These are phyloP conservation scores for Vachellia collinsii DNA, from an alignment of 306 rosid species.

Conservation along the genomic window DNA sequence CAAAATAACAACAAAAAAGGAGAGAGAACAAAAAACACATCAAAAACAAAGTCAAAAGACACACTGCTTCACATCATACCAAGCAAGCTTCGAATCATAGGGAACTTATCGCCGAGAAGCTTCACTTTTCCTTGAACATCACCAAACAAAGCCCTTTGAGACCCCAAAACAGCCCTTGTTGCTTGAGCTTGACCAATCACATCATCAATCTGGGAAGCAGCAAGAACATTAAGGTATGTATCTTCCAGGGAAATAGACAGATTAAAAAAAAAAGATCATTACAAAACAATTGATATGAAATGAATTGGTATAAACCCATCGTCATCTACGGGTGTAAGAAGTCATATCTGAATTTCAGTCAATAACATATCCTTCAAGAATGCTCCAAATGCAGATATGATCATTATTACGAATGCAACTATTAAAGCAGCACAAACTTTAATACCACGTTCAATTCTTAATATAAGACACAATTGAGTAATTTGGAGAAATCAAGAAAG, in stretches of 20 bases:
- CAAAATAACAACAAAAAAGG: not conserved
- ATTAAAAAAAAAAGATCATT: not conserved
- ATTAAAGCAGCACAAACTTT: not conserved
- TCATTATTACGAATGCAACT: not conserved
- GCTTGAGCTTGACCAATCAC: conserved; percentile 99
- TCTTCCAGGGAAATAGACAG: conserved; percentile 11
- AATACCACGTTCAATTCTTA: not conserved
- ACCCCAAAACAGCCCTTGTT: conserved; percentile 81
- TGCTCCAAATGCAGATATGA: conserved; percentile 8
- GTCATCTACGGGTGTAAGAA: not conserved
- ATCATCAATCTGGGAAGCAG: conserved; percentile 75
- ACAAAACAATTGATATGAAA: conserved; percentile 13
- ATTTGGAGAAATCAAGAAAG: too few species aligned
- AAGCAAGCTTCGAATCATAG: conserved; percentile 79
- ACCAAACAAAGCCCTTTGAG: conserved; percentile 81
- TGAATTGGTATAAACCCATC: conserved; percentile 9
- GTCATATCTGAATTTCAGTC: conserved; percentile 15
- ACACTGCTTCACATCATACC: conserved; percentile 50
- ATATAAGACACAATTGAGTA: too few species aligned
- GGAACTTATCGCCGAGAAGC: conserved; percentile 83
- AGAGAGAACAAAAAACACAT: conserved; percentile 11
- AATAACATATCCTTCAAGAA: conserved; percentile 16
- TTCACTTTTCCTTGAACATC: conserved; percentile 99
- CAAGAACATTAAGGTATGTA: conserved; percentile 24
- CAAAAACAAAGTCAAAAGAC: conserved; percentile 18